Evolutionary conservation across 352 stramenopile genomes (phyloP).

Genomic region (Hyphochytrium catenoides): DNA sequence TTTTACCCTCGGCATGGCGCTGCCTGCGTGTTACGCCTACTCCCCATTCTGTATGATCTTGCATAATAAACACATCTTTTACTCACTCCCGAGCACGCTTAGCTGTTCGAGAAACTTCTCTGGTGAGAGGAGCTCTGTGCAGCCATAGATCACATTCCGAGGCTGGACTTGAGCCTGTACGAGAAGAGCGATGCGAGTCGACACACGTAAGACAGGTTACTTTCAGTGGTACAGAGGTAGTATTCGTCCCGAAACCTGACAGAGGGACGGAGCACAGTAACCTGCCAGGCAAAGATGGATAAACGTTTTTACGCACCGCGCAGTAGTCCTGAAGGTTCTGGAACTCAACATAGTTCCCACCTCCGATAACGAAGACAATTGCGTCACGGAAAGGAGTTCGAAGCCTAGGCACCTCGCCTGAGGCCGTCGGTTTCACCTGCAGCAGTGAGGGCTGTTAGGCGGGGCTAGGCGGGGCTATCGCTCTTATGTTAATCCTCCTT

Average conservation of each 20-base stretch:
- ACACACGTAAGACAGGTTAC: conserved; percentile 12
- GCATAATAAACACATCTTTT: too few species aligned
- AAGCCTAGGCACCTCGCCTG: conserved; percentile 32
- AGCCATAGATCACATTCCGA: conserved; percentile 56
- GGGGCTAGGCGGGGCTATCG: not conserved
- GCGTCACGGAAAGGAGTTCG: conserved; percentile 43
- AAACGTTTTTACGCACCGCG: too few species aligned
- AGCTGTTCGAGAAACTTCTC: conserved; percentile 68
- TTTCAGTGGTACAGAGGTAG: too few species aligned
- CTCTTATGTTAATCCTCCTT: too few species aligned
- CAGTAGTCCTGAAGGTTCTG: conserved; percentile 55
- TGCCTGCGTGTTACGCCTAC: too few species aligned
- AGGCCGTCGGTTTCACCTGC: conserved; percentile 38
- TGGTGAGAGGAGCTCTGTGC: conserved; percentile 59
- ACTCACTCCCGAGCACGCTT: too few species aligned
- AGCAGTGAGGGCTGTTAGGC: not conserved
- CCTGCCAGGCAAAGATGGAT: too few species aligned
- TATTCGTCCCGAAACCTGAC: too few species aligned
- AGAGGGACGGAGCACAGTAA: too few species aligned
- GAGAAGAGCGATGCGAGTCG: too few species aligned
- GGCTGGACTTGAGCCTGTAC: conserved; percentile 8
- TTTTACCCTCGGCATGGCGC: too few species aligned
- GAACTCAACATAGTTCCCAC: conserved; percentile 64
- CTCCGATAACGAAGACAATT: conserved; percentile 65
- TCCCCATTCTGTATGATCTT: too few species aligned